Percentiles rank a stretch among this genome's conserved stretches.
These are phyloP conservation scores for Nigrograna mackinnonii DNA, from an alignment of 2,329 filamentous ascomycete species.

Conservation along the genomic window DNA sequence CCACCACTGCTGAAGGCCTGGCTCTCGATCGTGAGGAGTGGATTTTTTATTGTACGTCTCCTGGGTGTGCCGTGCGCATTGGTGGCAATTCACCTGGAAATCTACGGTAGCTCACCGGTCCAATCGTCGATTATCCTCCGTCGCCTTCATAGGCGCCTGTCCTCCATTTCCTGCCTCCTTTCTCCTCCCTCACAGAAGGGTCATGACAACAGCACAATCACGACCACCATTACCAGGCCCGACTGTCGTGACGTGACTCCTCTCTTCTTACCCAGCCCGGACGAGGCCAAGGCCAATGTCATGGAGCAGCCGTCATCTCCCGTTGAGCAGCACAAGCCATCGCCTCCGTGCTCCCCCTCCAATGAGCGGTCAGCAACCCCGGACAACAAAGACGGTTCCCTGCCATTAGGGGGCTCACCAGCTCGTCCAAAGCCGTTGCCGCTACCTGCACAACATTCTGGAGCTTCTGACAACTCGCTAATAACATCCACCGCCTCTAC, in stretches of 20 bases:
- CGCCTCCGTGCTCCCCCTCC: no score
- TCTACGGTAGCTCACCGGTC: conserved; percentile 30
- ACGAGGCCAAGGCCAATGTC: no score
- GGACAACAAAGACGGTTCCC: conserved; percentile 26
- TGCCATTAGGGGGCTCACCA: conserved; percentile 14
- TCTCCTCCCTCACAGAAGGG: no score
- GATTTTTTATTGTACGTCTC: conserved; percentile 26
- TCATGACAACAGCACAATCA: background rate
- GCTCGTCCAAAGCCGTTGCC: conserved; percentile 10
- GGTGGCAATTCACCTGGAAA: conserved; percentile 33
- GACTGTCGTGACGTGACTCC: conserved; percentile 22
- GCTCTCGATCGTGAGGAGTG: conserved; percentile 28
- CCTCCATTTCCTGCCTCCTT: conserved; percentile 22
- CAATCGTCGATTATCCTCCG: conserved; percentile 35
- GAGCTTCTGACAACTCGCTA: conserved; percentile 1
- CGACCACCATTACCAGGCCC: no score
- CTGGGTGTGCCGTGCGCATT: conserved; percentile 30
- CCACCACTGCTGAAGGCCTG: conserved; percentile 31
- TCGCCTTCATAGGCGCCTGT: conserved; percentile 34
- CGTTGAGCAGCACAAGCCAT: conserved; percentile 12
- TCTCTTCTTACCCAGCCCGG: no score
- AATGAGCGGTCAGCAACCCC: conserved; percentile 27
- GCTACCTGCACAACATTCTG: conserved; percentile 12
- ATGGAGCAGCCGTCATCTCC: no score
- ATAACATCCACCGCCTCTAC: conserved; percentile 7